Base-by-base conservation (phyloP, 2,329 filamentous ascomycete genomes). In the Penicillium sp. region DNA sequence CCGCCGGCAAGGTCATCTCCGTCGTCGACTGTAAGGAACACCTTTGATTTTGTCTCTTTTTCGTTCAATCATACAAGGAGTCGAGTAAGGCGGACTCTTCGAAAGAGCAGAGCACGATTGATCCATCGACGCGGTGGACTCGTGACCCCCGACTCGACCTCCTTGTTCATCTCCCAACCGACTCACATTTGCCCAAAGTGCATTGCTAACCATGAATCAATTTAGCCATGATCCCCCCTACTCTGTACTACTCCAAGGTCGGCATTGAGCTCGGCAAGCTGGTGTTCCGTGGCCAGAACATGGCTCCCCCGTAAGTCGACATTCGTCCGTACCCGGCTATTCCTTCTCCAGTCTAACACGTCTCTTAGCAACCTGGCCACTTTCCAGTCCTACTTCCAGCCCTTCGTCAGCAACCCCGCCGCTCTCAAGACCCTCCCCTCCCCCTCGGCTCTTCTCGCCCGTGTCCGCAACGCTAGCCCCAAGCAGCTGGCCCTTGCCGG, bases 191-290 rank as follows among this genome's bases (percentile, higher is more conserved):
- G 18, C 16, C 29, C 21, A 24, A 31, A 1, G 31, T 58, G 34
- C 51, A 49, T 59, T 46, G 61, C 68, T 71, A 63, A 73, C 59
- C 43, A 51, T 55, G 31, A 38, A 48, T 49, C 13, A n/a, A 49
- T 64, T 55, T 72, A 97, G 93, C 87, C 76, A 83, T 94, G 80
- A 85, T 92, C 66, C 94, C 94, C 66, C 87, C 87, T 59, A 88
- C 92, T 61, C 73, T 95, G 73, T 97, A 97, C 86, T 99, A 97
- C 83, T 87, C 88, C 70, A 90, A 87, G 75, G 93, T 97, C 72
- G 89, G 83, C 68, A 79, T 92, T 62, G 94, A 99, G 83, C 83
- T 97, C 57, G 84, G 84, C 73, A 96, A 90, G 84, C 83, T 97
- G 65, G 86, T 97, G 65, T 91, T 92, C 81, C 85, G 86, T 69